Evolutionary conservation across 495 filamentous ascomycete species (phyloP).

Genomic region (Aspergillus sclerotioniger): DNA sequence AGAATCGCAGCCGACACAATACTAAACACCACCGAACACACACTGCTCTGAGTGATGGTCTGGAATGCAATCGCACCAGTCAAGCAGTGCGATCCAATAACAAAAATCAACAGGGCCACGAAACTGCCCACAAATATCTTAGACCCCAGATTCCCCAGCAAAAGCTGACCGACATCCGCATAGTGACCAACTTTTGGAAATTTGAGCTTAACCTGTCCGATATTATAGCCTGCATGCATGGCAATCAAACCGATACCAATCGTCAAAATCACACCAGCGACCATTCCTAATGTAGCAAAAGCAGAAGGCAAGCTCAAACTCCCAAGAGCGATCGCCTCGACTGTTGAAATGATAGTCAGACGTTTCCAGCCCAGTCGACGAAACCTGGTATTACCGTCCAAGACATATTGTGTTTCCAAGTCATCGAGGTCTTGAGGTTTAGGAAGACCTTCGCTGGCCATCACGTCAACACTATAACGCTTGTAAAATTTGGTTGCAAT

Average conservation of each 20-base stretch:
- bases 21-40: slow-evolving; percentile 63
- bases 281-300: slow-evolving; percentile 61
- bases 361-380: slow-evolving; percentile 38
- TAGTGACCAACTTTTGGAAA: slow-evolving; percentile 64
- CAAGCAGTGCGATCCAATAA: slow-evolving; percentile 66
- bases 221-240: slow-evolving; percentile 66
- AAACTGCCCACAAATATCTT: slow-evolving; percentile 59
- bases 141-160: slow-evolving; percentile 59
- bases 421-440: too few relatives aligned
- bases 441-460: too few relatives aligned
- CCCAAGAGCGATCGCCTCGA: slow-evolving; percentile 62
- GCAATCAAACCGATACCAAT: slow-evolving; percentile 60
- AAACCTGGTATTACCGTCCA: slow-evolving; percentile 4
- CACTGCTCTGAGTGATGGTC: slow-evolving; percentile 54
- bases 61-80: slow-evolving; percentile 68
- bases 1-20: slow-evolving; percentile 60
- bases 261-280: slow-evolving; percentile 50
- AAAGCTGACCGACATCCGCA: slow-evolving; percentile 60
- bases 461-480: too few relatives aligned
- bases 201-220: slow-evolving; percentile 67
- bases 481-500: too few relatives aligned
- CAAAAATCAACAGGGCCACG: slow-evolving; percentile 65
- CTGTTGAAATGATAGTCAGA: slow-evolving; percentile 49
- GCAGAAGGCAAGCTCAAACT: slow-evolving; percentile 55
- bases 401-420: too few relatives aligned